Evolutionary conservation across 306 rosid genomes (phyloP).

Genomic region (Quercus mongolica): DNA sequence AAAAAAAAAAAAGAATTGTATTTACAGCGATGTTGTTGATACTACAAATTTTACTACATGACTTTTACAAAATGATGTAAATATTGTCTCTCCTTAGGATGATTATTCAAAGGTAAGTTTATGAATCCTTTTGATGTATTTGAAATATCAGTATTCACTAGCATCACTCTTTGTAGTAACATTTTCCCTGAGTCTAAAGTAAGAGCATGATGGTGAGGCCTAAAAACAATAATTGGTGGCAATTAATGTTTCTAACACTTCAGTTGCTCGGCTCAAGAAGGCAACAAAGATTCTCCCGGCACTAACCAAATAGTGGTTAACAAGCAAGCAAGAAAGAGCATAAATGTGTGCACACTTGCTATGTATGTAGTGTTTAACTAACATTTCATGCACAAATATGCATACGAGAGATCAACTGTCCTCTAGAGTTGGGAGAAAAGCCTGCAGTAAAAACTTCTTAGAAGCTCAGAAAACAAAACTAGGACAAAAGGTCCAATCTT

Average conservation of each 20-base stretch:
- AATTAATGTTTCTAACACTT: background rate
- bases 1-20: background rate
- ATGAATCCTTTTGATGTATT: slow-evolving; percentile 2
- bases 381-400: background rate
- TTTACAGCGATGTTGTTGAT: background rate
- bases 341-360: background rate
- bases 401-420: too few relatives aligned
- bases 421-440: background rate
- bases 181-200: background rate
- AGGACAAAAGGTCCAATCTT: background rate
- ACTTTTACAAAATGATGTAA: slow-evolving; percentile 6
- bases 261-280: background rate
- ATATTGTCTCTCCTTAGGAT: slow-evolving; percentile 5
- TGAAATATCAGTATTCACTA: too few relatives aligned
- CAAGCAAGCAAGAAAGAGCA: background rate
- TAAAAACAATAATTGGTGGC: background rate
- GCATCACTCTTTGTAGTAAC: too few relatives aligned
- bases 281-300: background rate
- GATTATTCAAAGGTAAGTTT: slow-evolving; percentile 36
- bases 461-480: background rate
- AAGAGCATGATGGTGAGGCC: background rate
- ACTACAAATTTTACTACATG: background rate
- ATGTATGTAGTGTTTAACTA: background rate
- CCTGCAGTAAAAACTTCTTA: background rate
- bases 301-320: background rate